Conservation (phyloP, 768 basidiomycete genomes). For the Bullera alba region DNA sequence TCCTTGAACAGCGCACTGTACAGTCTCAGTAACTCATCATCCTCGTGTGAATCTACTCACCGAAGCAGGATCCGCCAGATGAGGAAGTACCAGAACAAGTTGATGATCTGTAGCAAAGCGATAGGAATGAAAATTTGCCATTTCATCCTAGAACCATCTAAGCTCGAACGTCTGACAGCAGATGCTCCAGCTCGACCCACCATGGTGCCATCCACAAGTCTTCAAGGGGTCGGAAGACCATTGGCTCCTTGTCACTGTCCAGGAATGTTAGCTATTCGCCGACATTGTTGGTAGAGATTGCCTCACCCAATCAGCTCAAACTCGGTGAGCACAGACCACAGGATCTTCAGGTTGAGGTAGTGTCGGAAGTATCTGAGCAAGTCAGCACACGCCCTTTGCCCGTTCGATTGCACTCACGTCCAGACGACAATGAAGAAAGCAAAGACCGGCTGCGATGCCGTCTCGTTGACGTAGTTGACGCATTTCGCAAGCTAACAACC, state of each 20-base stretch:
- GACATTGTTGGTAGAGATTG: neutral
- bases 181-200: constrained; percentile 18
- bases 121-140: constrained; percentile 74
- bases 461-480: constrained; percentile 69
- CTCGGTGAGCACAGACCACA: constrained; percentile 80
- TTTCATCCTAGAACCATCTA: constrained; percentile 54
- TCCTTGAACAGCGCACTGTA: constrained; percentile 53
- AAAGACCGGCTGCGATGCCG: constrained; percentile 59
- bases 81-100: constrained; percentile 87
- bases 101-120: constrained; percentile 68
- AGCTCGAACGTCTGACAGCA: neutral
- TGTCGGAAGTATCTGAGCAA: constrained; percentile 78
- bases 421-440: constrained; percentile 63
- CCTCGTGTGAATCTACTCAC: constrained; percentile 49
- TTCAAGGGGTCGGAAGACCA: constrained; percentile 47
- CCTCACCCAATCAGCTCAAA: constrained; percentile 64
- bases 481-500: constrained; percentile 65
- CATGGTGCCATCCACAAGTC: constrained; percentile 68
- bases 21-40: neutral
- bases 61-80: constrained; percentile 69
- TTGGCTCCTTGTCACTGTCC: constrained; percentile 8
- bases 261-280: neutral
- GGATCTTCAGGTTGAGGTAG: constrained; percentile 75
- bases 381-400: neutral
- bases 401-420: constrained; percentile 58